Evolutionary conservation across 176 grass and related monocot genomes (phyloP).

Genomic region (Saccharum officinarum): DNA sequence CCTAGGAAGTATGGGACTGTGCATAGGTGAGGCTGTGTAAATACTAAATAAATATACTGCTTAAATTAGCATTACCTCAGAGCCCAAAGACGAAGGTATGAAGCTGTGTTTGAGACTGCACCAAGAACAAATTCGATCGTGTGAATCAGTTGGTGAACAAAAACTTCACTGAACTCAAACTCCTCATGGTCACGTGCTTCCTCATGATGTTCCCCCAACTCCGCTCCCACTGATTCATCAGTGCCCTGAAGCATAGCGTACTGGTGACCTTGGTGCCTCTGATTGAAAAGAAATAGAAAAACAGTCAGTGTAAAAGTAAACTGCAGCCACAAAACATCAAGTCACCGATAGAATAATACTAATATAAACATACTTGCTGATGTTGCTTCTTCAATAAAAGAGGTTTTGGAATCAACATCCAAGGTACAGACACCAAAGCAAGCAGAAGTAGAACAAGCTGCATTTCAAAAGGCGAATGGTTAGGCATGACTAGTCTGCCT

Average conservation of each 20-base stretch:
- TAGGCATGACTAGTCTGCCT: background rate
- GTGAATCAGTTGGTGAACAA: constrained; percentile 96
- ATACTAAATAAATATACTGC: background rate
- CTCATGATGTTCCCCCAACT: constrained; percentile 57
- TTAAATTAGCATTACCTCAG: constrained; percentile 60
- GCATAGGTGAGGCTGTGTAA: background rate
- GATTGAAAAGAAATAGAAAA: constrained; percentile 30
- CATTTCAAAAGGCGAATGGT: constrained; percentile 15
- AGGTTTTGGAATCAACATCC: constrained; percentile 96
- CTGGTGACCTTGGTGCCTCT: constrained; percentile 83
- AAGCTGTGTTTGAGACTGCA: constrained; percentile 94
- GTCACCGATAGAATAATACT: background rate
- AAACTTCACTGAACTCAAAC: constrained; percentile 90
- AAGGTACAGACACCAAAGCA: constrained; percentile 83
- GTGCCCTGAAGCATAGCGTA: constrained; percentile 58
- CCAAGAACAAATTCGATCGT: constrained; percentile 98
- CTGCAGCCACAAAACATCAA: constrained; percentile 14
- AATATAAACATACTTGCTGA: constrained; percentile 50
- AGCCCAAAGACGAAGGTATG: constrained; percentile 97
- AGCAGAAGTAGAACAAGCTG: constrained; percentile 78
- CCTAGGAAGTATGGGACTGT: background rate
- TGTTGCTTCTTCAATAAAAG: constrained; percentile 83
- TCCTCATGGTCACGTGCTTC: constrained; percentile 64
- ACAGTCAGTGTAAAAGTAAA: constrained; percentile 39
- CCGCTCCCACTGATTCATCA: constrained; percentile 68